Base-by-base conservation (phyloP, 2,329 filamentous ascomycete genomes). In the Fusarium heterosporum region DNA sequence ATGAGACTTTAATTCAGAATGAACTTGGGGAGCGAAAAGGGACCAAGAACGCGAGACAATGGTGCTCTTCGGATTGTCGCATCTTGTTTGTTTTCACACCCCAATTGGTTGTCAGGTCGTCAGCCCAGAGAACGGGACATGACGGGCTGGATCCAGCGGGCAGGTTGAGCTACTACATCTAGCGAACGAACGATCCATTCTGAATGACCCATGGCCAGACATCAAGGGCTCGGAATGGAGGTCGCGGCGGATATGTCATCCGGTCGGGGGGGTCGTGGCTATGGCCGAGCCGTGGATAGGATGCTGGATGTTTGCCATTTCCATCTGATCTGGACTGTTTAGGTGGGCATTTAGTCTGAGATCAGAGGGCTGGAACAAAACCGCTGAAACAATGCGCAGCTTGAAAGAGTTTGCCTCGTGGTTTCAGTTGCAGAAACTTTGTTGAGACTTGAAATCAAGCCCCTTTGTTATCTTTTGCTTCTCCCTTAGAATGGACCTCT, bases 101-200 rank as follows among this genome's bases (percentile, higher is more conserved):
- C 55, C 64, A 66, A 72, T 70, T 72, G 70, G 68, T 55, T 59
- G 61, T 55, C 55, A 66, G 29, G 57, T 51, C 64, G 55, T 55
- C 69, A 69, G 57, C 50, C 66, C 60, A 72, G 66, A 66, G 64
- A 68, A 63, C 69, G 59, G 70, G 61, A 70, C 64, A 66, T 63
- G 68, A 70, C 65, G 63, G 68, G 71, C 71, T 73, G 68, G 69
- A 73, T 73, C 71, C 71, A 72, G 63, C 71, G 59, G 69, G 50
- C 69, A 73, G 69, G 71, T 73, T 69, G 69, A 73, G 63, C 67
- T 73, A 72, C 66, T 53, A 66, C 34, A 43, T 53, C 66, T 72
- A 70, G 70, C 68, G 68, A 72, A 58, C 52, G 57, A 71, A 71
- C 63, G 64, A 65, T 60, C 66, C 68, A 67, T 69, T 61, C 55